Evolutionary conservation across 1,284 basidiomycete genomes (phyloP).

Genomic region (Austroboletus novae-zelandiae): DNA sequence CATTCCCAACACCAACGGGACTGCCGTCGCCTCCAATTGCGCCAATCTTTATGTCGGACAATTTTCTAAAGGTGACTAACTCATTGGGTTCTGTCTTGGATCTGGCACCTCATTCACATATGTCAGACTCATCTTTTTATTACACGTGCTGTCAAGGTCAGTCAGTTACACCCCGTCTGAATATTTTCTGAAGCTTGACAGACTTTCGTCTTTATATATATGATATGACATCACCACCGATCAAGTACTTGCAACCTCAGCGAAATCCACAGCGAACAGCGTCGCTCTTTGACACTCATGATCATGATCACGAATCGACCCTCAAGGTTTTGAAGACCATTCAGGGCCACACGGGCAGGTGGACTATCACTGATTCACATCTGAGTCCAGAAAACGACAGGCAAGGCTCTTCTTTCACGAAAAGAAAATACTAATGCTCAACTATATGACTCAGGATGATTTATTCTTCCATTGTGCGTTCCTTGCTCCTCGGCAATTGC

Average conservation of each 20-base stretch:
- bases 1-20: slow-evolving; percentile 85
- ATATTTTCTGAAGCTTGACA: slow-evolving; percentile 27
- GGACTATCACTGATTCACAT: slow-evolving; percentile 96
- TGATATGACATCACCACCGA: slow-evolving; percentile 64
- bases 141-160: slow-evolving; percentile 80
- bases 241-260: slow-evolving; percentile 18
- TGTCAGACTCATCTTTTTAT: slow-evolving; percentile 72
- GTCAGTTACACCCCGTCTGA: slow-evolving; percentile 3
- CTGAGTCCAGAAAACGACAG: slow-evolving; percentile 89
- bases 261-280: slow-evolving; percentile 14
- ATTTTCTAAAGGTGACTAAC: slow-evolving; percentile 69
- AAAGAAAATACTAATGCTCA: slow-evolving; percentile 40
- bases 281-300: slow-evolving; percentile 18
- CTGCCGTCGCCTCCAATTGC: slow-evolving; percentile 80
- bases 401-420: slow-evolving; percentile 49
- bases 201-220: slow-evolving; percentile 90
- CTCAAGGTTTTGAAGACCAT: slow-evolving; percentile 81
- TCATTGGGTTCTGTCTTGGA: slow-evolving; percentile 22
- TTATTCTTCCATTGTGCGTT: slow-evolving; percentile 80
- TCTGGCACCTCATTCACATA: slow-evolving; percentile 2
- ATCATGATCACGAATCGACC: slow-evolving; percentile 54
- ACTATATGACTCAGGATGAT: slow-evolving; percentile 64
- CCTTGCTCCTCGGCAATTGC: not conserved
- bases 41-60: slow-evolving; percentile 91
- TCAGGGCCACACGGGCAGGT: slow-evolving; percentile 70